Evolutionary conservation across 768 basidiomycete species (phyloP).

Genomic region (Ephemerocybe angulata): DNA sequence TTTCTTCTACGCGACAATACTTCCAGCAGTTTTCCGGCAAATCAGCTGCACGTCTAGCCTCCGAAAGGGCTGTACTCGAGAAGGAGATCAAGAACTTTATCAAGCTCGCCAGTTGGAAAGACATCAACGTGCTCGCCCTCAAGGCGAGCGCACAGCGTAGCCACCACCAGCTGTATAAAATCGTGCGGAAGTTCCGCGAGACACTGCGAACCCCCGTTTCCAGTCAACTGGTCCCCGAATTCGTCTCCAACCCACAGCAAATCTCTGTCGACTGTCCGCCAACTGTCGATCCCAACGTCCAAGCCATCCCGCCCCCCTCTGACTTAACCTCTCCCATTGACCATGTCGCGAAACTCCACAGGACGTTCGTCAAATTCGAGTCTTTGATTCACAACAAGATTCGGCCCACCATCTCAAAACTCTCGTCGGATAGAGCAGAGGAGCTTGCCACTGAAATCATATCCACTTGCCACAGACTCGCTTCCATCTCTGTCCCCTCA

Average conservation of each 20-base stretch:
- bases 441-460: conserved; percentile 63
- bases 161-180: conserved; percentile 88
- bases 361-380: conserved; percentile 51
- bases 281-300: not conserved
- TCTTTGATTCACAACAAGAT: conserved; percentile 41
- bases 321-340: conserved; percentile 4
- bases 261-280: conserved; percentile 4
- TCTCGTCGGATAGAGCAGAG: conserved; percentile 44
- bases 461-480: conserved; percentile 53
- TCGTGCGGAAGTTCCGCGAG: conserved; percentile 89
- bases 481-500: conserved; percentile 39
- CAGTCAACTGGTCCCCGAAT: conserved; percentile 31
- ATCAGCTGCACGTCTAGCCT: conserved; percentile 45
- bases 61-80: conserved; percentile 63
- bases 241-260: conserved; percentile 8
- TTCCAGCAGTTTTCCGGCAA: conserved; percentile 57
- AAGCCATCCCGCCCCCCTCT: conserved; percentile 11
- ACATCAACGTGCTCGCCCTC: conserved; percentile 90
- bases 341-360: conserved; percentile 46
- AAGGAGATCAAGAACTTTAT: conserved; percentile 81
- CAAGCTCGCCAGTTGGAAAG: conserved; percentile 98
- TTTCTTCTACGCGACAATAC: conserved; percentile 58
- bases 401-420: conserved; percentile 36
- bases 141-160: conserved; percentile 87
- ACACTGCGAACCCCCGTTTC: conserved; percentile 70